Evolutionary conservation across 2,329 filamentous ascomycete species (phyloP), one percentile per base, ranked within the genome.

Genomic region (Aspergillus sp.): DNA sequence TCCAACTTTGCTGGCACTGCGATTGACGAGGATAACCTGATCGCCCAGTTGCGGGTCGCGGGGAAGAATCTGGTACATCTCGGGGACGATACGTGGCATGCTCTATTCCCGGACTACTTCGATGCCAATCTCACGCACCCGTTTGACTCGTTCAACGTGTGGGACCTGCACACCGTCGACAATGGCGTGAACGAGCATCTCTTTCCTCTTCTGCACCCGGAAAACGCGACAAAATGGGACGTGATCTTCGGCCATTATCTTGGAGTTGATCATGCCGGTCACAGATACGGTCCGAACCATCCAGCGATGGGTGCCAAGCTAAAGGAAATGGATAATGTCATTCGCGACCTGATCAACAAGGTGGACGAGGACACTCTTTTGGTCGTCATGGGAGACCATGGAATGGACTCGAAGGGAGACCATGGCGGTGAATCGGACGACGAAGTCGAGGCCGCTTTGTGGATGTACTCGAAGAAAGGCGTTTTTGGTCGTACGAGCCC

Each of bases 391-490:
- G 94, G 94, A n/a, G 94, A 99, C 69, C 94, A 99, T 67, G 94
- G 94, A 10, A 99, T 99, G 94, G 94, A 99, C 71, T 79, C 83
- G 55, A 97, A 99, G 75, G 94, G 94, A 16, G 94, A 99, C 61
- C 94, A 99, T 67, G 94, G 94, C n/a, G 94, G 94, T 50, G 94
- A 99, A 76, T 97, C 93, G 29, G 90, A 97, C 61, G 91, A 97
- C 58, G 94, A 99, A 70, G 84, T 99, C 5, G 86, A 99, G 71
- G 91, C 94, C 51, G 91, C 94, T 2, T 73, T 99, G 44, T 99
- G 94, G 93, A 96, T 99, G 91, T 99, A 97, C 71, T 96, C 94
- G 1, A 96, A 92, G 71, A 87, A 84, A 61, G 85, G 86, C 0
- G 71, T 89, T 9, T 99, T 99, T 71, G 94, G 94, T 14, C 86